Base-by-base conservation (phyloP, 1,284 basidiomycete genomes). In the Blastosporella zonata region DNA sequence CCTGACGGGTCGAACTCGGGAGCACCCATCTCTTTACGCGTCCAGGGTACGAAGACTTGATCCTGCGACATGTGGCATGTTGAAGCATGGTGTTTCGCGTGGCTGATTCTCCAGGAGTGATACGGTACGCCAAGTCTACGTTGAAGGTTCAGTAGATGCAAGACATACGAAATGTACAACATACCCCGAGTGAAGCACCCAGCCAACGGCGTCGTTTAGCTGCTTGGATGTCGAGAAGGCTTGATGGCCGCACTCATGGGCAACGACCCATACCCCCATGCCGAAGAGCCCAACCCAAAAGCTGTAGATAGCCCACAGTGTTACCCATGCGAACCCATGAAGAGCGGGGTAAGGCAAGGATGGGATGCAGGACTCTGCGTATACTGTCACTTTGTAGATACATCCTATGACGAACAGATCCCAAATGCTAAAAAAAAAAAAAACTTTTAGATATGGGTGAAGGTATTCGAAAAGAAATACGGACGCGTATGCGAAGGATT, bases 31-130 rank as follows among this genome's bases (percentile, higher is more conserved):
- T 92, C 75, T 8, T 82, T 82, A 29, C 93, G 87, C 28, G 95
- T 97, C 59, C 80, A 77, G 51, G 96, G 96, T 7, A 98, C 93
- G 60, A 91, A 97, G 53, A 97, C 96, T 67, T 99, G 93, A 62
- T 98, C 96, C 57, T 95, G 86, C 45, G 89, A 92, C 77, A 97
- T 81, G 71, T 97, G 94, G 37, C 81, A 90, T 12, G 94, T 97
- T 9, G 89, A 85, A 34, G 96, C 96, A 69, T 99, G 95, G 69
- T 99, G 95, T 67, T 93, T 93, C 31, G 83, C 93, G 69, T 99
- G 95, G 3, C 88, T 91, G 67, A 98, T 95, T 55, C 93, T 81
- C 96, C 96, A 99, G 20, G 92, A 90, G 68, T 98, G 94, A 73
- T 94, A 99, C 9, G 96, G 95, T n/a, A 99, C 95, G 46, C 96